Evolutionary conservation across 768 basidiomycete genomes (phyloP), one percentile per base, ranked within the genome.

Genomic region (Leccinum longicurvipes): DNA sequence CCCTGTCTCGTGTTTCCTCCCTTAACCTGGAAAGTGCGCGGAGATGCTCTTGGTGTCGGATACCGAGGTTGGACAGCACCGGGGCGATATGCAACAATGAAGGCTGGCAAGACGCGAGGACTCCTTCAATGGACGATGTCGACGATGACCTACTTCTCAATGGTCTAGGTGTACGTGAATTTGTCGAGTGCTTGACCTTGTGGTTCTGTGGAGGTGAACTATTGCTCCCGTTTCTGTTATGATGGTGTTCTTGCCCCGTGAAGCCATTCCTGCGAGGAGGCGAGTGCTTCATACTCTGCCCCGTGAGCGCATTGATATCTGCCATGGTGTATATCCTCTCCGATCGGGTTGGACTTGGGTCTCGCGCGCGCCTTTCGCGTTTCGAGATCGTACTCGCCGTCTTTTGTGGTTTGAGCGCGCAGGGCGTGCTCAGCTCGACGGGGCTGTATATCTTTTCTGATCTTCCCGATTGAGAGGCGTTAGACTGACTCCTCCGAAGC

Each of bases 1-100:
- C 86, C 55, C 81, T 72, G 67, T 90, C 82, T 59, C 88, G 71
- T 21, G 84, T 89, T 56, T 81, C 83, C 53, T 86, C 85, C 34
- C 79, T 80, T 58, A 90, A 68, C 53, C 79, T 75, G 9, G 77
- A 79, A 17, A 89, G 71, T 3, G 88, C 88, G 11, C 79, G 74
- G 34, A 90, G 69, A 67, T 89, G 87, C 36, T 83, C 85, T 49
- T 81, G 73, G 9, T 72, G 76, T 50, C 74, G 69, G 29, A 89
- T 85, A 0, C 88, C 87, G 10, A 90, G 73, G 25, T 72, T 77
- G 28, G 73, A 74, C 28, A 90, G 71, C 17, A 81, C 71, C 0
- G 85, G 85, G 2, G 76, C 72, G 39, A 88, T 79, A 70, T 89
- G 88, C 15, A 80, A 51, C 47, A 90, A 70, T 3, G 87, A 81